Percentiles rank a stretch among this genome's conserved stretches.
These are phyloP conservation scores for Fagopyrum esculentum DNA, from an alignment of 148 eudicot species.

Conservation along the genomic window DNA sequence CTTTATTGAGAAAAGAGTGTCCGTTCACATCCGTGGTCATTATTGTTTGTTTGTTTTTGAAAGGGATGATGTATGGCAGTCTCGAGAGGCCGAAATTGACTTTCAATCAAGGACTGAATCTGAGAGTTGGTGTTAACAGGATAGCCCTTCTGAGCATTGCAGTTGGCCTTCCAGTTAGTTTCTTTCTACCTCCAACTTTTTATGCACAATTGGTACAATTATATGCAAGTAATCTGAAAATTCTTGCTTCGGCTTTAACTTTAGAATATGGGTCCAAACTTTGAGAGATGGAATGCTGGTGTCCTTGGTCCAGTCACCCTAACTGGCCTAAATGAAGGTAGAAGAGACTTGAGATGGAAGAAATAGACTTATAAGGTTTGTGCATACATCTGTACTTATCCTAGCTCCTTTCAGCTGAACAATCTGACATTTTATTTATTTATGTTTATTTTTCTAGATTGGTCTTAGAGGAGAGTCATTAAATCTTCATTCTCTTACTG, in stretches of 20 bases:
- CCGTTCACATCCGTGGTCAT: neutral
- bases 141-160: constrained; percentile 83
- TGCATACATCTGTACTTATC: constrained; percentile 2
- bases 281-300: constrained; percentile 74
- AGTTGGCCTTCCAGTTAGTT: constrained; percentile 88
- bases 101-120: constrained; percentile 59
- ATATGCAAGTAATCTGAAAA: neutral
- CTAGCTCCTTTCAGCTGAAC: neutral
- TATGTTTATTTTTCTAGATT: constrained; percentile 34
- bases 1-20: neutral
- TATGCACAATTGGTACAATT: neutral
- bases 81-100: constrained; percentile 65
- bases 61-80: constrained; percentile 88
- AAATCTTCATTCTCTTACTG: constrained; percentile 68
- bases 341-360: constrained; percentile 79
- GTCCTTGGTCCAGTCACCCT: constrained; percentile 76
- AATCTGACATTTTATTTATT: neutral
- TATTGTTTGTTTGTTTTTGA: neutral
- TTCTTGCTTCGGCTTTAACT: constrained; percentile 11
- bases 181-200: constrained; percentile 7
- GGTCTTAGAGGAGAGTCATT: constrained; percentile 86
- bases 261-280: constrained; percentile 74
- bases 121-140: constrained; percentile 79
- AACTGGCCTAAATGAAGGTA: constrained; percentile 62
- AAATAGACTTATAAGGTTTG: constrained; percentile 87